Evolutionary conservation across 441 rosid genomes (phyloP).

Genomic region (California macrophylla): DNA sequence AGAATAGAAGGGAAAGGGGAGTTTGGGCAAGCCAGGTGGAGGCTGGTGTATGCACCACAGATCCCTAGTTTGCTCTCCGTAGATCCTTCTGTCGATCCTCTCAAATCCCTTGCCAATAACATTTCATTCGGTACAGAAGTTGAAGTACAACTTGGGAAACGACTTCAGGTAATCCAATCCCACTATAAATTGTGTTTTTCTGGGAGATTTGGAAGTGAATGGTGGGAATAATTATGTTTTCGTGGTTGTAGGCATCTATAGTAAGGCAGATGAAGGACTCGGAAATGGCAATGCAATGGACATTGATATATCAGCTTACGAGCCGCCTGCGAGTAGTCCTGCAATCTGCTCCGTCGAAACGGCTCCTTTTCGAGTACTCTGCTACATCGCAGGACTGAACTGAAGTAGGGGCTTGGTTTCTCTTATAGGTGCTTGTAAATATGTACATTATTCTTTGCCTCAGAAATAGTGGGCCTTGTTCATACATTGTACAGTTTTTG

Average conservation of each 20-base stretch:
- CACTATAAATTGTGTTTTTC: not conserved
- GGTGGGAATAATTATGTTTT: slow-evolving; percentile 15
- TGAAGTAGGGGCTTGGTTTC: too few relatives aligned
- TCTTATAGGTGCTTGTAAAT: too few relatives aligned
- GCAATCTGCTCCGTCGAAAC: slow-evolving; percentile 80
- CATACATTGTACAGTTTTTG: too few relatives aligned
- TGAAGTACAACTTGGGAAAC: slow-evolving; percentile 90
- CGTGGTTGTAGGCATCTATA: slow-evolving; percentile 45
- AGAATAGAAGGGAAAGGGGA: slow-evolving; percentile 92
- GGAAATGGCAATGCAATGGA: slow-evolving; percentile 95
- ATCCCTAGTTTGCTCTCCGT: slow-evolving; percentile 93
- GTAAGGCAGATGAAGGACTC: slow-evolving; percentile 95
- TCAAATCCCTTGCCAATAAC: slow-evolving; percentile 78
- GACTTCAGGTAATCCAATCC: slow-evolving; percentile 54
- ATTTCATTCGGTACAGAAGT: slow-evolving; percentile 88
- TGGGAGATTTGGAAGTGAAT: too few relatives aligned
- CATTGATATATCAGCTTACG: slow-evolving; percentile 77
- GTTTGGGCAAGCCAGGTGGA: slow-evolving; percentile 95
- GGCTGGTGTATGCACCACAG: slow-evolving; percentile 93
- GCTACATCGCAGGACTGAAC: slow-evolving; percentile 77
- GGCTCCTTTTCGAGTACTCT: slow-evolving; percentile 83
- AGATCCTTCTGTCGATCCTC: slow-evolving; percentile 85
- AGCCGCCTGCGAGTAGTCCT: slow-evolving; percentile 80
- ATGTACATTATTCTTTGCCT: too few relatives aligned
- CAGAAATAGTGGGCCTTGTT: too few relatives aligned